phyloP scores from a whole-genome alignment of 345 rosid genomes.

The Physaria fendleri region DNA sequence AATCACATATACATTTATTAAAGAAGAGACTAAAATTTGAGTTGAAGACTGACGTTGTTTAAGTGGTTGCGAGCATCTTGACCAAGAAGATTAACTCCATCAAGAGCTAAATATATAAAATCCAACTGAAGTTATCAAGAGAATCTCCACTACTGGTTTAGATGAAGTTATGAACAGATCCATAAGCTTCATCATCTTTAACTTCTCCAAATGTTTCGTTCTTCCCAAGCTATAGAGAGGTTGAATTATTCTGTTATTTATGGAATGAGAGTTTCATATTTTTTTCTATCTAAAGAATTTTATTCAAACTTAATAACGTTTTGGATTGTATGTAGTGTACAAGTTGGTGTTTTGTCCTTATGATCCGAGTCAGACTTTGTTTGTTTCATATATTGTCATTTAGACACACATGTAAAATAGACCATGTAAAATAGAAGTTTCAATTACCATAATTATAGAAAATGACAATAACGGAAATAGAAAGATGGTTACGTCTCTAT shows the following conservation, averaged over 20 bases:
- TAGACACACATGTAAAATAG: background rate
- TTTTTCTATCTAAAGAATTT: background rate
- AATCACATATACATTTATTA: background rate
- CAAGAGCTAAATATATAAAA: constrained; percentile 47
- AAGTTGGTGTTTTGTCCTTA: background rate
- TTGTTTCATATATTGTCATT: background rate
- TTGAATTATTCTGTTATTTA: too few relatives aligned
- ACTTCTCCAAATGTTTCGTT: too few relatives aligned
- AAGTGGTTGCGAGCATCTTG: constrained; percentile 48
- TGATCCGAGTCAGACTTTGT: constrained; percentile 14
- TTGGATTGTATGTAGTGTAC: background rate
- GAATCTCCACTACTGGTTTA: constrained; percentile 44
- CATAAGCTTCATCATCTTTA: constrained; percentile 35
- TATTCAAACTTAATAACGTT: background rate
- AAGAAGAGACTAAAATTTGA: background rate
- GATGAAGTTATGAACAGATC: constrained; percentile 49
- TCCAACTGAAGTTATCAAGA: constrained; percentile 49
- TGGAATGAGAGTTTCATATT: too few relatives aligned
- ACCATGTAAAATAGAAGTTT: too few relatives aligned
- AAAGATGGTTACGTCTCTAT: too few relatives aligned
- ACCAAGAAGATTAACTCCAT: constrained; percentile 41
- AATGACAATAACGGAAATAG: too few relatives aligned
- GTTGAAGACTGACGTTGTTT: constrained; percentile 34
- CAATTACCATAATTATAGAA: too few relatives aligned
- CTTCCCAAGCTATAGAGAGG: too few relatives aligned